phyloP scores from a whole-genome alignment of 306 rosid species.

The Crotalaria pallida region DNA sequence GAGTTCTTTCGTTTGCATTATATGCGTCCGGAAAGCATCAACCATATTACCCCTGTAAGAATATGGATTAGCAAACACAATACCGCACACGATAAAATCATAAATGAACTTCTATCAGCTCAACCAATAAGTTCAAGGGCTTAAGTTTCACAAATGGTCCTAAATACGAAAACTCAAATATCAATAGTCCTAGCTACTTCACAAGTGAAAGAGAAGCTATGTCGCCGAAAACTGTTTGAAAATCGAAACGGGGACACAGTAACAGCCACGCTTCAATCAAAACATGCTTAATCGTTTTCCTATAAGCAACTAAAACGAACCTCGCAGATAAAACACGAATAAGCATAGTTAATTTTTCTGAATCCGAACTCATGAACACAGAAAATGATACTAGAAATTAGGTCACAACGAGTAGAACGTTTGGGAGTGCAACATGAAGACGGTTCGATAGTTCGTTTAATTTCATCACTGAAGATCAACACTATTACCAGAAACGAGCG shows the following conservation, averaged over 20 bases:
- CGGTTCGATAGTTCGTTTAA: not conserved
- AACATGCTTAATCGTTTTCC: not conserved
- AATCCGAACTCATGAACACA: not conserved
- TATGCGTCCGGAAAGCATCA: constrained; percentile 91
- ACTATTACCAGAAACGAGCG: not conserved
- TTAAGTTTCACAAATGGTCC: not conserved
- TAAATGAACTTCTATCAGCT: not conserved
- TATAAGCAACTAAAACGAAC: not conserved
- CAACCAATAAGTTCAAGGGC: too few species aligned
- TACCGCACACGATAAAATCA: not conserved
- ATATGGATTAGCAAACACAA: constrained; percentile 9
- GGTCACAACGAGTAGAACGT: not conserved
- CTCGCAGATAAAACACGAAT: not conserved
- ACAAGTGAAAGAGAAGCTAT: not conserved
- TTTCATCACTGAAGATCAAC: not conserved
- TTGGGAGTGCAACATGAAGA: not conserved
- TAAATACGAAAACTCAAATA: not conserved
- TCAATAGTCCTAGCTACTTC: constrained; percentile 13
- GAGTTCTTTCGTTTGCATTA: constrained; percentile 97
- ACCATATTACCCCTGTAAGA: constrained; percentile 93
- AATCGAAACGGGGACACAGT: not conserved
- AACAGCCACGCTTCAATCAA: not conserved
- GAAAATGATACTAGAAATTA: not conserved
- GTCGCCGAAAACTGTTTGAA: not conserved
- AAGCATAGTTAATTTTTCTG: not conserved